phyloP scores from a whole-genome alignment of 129 eudicot species.

The Erigeron canadensis region DNA sequence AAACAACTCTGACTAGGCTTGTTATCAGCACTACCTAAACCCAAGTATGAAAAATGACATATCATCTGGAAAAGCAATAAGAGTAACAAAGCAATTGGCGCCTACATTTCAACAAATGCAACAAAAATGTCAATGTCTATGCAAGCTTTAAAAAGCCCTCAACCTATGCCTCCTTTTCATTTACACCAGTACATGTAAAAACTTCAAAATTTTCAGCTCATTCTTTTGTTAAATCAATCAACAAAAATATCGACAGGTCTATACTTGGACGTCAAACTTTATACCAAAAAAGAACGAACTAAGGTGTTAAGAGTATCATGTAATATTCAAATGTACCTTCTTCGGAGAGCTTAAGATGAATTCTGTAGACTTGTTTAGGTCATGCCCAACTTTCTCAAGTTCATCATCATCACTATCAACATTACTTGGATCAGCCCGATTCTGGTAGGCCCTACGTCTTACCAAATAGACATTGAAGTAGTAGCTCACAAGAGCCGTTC shows the following conservation, averaged over 20 bases:
- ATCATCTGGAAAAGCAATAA: background rate
- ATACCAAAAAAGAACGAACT: background rate
- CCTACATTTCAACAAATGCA: constrained; percentile 30
- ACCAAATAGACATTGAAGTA: constrained; percentile 75
- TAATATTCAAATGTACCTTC: constrained; percentile 38
- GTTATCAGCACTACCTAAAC: background rate
- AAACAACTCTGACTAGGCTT: background rate
- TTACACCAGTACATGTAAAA: constrained; percentile 18
- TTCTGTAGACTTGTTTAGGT: constrained; percentile 29
- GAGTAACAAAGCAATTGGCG: constrained; percentile 20
- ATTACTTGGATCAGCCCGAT: constrained; percentile 47
- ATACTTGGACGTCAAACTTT: background rate
- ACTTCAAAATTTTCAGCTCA: constrained; percentile 14
- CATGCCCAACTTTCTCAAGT: constrained; percentile 40
- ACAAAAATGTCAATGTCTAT: constrained; percentile 16
- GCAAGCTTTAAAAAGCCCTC: constrained; percentile 26
- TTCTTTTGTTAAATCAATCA: background rate
- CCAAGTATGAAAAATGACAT: background rate
- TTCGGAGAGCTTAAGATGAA: constrained; percentile 53
- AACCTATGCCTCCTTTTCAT: constrained; percentile 36
- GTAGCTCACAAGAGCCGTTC: constrained; percentile 62
- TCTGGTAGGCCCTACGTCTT: constrained; percentile 65
- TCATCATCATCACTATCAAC: constrained; percentile 84
- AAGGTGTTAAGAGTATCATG: background rate
- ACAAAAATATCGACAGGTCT: background rate